A percentile compares a stretch with the other conserved stretches of the same genome.
Conservation (phyloP, 495 filamentous ascomycete genomes). For the Astrocystis sublimbata region DNA sequence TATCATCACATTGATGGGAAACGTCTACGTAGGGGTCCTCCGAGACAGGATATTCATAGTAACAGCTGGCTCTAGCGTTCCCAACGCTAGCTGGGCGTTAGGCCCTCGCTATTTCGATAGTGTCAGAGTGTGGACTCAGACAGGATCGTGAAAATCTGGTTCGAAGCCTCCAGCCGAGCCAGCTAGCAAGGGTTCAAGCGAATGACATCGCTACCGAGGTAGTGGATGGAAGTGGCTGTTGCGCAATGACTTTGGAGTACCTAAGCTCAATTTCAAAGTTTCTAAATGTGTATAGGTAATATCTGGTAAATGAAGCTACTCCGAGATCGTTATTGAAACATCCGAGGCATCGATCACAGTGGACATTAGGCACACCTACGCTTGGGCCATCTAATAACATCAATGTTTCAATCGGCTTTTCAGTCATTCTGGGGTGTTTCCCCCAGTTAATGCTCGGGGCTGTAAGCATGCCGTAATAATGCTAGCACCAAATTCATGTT, state of each 20-base stretch:
- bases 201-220: no score
- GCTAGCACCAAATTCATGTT: not conserved
- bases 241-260: no score
- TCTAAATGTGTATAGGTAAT: not conserved
- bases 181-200: no score
- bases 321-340: not conserved
- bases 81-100: no score
- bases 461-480: not conserved
- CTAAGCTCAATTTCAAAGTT: not conserved
- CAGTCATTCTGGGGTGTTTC: not conserved
- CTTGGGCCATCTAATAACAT: not conserved
- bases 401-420: not conserved
- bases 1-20: not conserved
- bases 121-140: no score
- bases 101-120: no score
- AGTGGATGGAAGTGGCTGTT: no score
- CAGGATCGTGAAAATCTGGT: no score
- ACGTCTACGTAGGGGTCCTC: slow-evolving; percentile 4
- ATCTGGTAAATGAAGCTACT: not conserved
- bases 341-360: not conserved
- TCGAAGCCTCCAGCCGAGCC: no score
- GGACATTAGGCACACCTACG: no score
- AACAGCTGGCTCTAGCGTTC: not conserved
- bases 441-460: not conserved
- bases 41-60: slow-evolving; percentile 15